Evolutionary conservation across 768 basidiomycete genomes (phyloP).

Genomic region (Nevesoporus exiguus): DNA sequence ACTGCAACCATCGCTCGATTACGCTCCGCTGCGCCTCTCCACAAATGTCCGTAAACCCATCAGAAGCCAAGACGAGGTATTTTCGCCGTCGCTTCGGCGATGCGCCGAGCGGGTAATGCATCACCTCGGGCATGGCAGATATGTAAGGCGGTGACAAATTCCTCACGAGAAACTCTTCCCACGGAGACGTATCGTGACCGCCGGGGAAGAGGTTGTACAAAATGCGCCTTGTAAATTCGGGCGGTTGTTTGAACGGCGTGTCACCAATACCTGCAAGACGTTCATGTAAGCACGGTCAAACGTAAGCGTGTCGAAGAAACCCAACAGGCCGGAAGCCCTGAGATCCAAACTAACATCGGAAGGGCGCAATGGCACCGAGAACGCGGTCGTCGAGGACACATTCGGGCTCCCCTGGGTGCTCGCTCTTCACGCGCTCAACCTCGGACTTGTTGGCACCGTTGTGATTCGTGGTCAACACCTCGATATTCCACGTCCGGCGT

Average conservation of each 20-base stretch:
- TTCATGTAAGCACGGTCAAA: slow-evolving; percentile 3
- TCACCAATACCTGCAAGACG: slow-evolving; percentile 57
- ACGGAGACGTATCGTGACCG: slow-evolving; percentile 54
- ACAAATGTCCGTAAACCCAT: slow-evolving; percentile 64
- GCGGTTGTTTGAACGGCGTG: slow-evolving; percentile 72
- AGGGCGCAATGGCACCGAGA: slow-evolving; percentile 74
- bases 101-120: slow-evolving; percentile 46
- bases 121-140: slow-evolving; percentile 59
- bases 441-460: slow-evolving; percentile 69
- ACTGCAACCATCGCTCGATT: slow-evolving; percentile 50
- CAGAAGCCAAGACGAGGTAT: slow-evolving; percentile 62
- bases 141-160: slow-evolving; percentile 67
- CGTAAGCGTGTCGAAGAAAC: slow-evolving; percentile 8
- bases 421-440: slow-evolving; percentile 55
- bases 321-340: slow-evolving; percentile 5
- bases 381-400: slow-evolving; percentile 65
- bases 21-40: slow-evolving; percentile 45
- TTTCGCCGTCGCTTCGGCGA: slow-evolving; percentile 33
- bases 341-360: slow-evolving; percentile 55
- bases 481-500: slow-evolving; percentile 53
- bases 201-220: slow-evolving; percentile 65
- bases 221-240: slow-evolving; percentile 61
- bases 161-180: slow-evolving; percentile 65
- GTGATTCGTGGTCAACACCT: slow-evolving; percentile 61
- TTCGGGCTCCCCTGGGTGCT: slow-evolving; percentile 70